Evolutionary conservation across 352 stramenopile genomes (phyloP), one percentile per base, ranked within the genome.

Genomic region (Phytophthora chlamydospora): DNA sequence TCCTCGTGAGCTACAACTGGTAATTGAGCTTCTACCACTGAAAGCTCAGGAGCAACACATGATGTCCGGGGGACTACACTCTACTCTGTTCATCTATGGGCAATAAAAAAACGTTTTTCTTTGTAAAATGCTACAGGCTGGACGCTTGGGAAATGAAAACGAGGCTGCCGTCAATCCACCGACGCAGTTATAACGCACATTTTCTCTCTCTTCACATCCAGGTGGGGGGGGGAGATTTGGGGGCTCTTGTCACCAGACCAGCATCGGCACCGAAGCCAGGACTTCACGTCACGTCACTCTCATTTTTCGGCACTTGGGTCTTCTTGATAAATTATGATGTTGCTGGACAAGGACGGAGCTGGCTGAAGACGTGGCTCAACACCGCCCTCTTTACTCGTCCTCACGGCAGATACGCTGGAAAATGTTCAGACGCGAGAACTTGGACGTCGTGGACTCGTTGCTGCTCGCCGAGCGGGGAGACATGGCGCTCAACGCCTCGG

Each of bases 351-450:
- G 47, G 43, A 67, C 43, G 13, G 24, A 52, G 54, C 44, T 58
- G 34, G 55, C 34, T 58, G 44, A 46, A 49, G 45, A 62, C 46
- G 31, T 62, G 58, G 35, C 40, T 61, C 36, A 16, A 24, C 5
- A 16, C 16, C 24, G 33, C 19, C 38, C 11, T 39, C n/a, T 54
- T 43, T 85, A 83, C 35, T 75, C 70, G 40, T 85, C 77, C 66
- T 93, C 84, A 36, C 80, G 82, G 60, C 84, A 93, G 57, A 93
- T 93, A 57, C 82, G 79, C 70, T 90, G 82, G 68, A 93, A 93
- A 53, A 93, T 85, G 21, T 78, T 90, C 50, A 93, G 72, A 12
- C 84, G 82, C 16, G 84, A 93, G 55, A 88, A 84, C 56, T 83
- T 88, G 45, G 76, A 70, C 2, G 58, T 57, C 27, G 72, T 56